Evolutionary conservation across 1,139 yeast species (phyloP).

Genomic region (Debaryomyces coudertii): DNA sequence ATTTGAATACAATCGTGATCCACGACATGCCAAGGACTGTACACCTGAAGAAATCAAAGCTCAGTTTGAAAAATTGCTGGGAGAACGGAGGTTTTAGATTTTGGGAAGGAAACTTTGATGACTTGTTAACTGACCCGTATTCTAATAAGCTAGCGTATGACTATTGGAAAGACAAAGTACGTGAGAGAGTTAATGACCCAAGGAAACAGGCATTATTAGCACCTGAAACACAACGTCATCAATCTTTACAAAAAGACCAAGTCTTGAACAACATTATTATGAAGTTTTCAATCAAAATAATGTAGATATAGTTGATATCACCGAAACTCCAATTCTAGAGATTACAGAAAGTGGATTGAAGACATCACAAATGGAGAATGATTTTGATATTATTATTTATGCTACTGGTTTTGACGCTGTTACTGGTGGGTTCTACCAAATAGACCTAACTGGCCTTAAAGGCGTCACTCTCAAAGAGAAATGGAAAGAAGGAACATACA

Average conservation of each 20-base stretch:
- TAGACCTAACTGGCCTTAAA: constrained; percentile 19
- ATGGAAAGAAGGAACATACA: not conserved
- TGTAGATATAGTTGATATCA: constrained; percentile 26
- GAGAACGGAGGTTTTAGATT: not conserved
- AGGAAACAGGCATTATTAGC: constrained; percentile 23
- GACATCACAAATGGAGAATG: constrained; percentile 18
- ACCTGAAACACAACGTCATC: constrained; percentile 24
- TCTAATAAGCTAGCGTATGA: constrained; percentile 24
- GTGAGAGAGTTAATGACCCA: constrained; percentile 24
- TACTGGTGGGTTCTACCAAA: constrained; percentile 29
- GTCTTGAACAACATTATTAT: constrained; percentile 26
- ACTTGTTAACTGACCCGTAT: constrained; percentile 19
- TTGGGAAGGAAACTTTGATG: not conserved
- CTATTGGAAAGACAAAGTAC: constrained; percentile 25
- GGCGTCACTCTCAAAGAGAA: not conserved
- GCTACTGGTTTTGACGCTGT: constrained; percentile 29
- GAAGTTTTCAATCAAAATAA: constrained; percentile 29
- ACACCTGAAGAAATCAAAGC: not conserved
- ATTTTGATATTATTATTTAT: constrained; percentile 25
- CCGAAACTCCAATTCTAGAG: constrained; percentile 22
- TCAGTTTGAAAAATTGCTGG: not conserved
- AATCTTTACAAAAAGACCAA: constrained; percentile 30
- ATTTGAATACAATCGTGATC: not conserved
- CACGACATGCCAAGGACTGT: not conserved
- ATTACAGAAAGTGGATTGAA: constrained; percentile 11